Conservation (phyloP, 371 early-diverging fungal genomes). For the Phascolomyces articulosus region DNA sequence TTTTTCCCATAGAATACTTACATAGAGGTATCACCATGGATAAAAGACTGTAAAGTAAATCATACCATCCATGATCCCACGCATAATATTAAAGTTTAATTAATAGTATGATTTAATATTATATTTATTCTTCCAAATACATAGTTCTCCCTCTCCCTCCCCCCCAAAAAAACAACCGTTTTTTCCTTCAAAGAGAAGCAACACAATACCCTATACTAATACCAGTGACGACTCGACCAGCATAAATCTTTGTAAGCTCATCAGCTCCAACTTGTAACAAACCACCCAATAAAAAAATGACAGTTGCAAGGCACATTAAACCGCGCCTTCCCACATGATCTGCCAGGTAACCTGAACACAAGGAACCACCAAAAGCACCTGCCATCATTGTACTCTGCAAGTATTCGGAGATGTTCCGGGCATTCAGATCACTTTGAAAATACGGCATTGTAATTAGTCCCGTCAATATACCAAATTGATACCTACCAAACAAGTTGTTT, state of each 20-base stretch:
- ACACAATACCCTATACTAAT: conserved; percentile 86
- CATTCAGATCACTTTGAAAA: conserved; percentile 37
- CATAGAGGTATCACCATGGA: conserved; percentile 90
- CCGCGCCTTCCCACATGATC: conserved; percentile 79
- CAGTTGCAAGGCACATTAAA: conserved; percentile 71
- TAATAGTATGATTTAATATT: too few species aligned
- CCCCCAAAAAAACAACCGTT: too few species aligned
- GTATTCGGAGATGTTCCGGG: conserved; percentile 39
- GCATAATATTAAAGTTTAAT: too few species aligned
- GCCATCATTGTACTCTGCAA: conserved; percentile 73
- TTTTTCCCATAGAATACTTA: conserved; percentile 17
- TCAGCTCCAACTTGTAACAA: conserved; percentile 70
- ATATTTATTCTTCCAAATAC: not conserved
- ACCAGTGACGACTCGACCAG: conserved; percentile 83
- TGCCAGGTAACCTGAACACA: conserved; percentile 67
- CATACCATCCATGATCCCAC: too few species aligned
- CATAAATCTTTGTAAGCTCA: conserved; percentile 59
- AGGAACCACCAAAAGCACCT: conserved; percentile 69
- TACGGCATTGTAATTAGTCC: conserved; percentile 46
- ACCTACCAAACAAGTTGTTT: conserved; percentile 26
- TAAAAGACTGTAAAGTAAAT: conserved; percentile 44
- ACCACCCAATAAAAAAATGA: conserved; percentile 75
- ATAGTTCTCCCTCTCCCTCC: too few species aligned
- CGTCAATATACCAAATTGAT: conserved; percentile 52
- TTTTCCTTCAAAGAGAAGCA: too few species aligned